Percentiles rank a stretch among this genome's conserved stretches.
Evolutionary conservation across 176 grass and related monocot species (phyloP).

Genomic region (Phoenix roebelenii): DNA sequence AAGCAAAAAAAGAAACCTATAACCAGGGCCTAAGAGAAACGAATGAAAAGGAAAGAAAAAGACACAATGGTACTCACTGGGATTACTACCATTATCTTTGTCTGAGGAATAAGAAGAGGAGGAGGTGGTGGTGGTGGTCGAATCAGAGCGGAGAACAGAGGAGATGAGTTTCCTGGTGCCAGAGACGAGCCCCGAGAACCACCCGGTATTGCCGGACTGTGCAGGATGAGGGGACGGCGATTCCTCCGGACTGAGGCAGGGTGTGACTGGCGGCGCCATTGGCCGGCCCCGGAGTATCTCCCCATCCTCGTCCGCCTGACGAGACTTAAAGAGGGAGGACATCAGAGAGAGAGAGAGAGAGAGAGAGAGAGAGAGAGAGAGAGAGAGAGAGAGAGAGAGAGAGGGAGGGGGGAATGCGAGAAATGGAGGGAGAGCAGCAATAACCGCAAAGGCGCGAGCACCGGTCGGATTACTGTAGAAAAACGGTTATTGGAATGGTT

Average conservation of each 20-base stretch:
- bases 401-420: neutral
- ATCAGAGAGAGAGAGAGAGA: neutral
- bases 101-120: slow-evolving; percentile 20
- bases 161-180: slow-evolving; percentile 57
- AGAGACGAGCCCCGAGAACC: slow-evolving; percentile 52
- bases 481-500: too few species aligned
- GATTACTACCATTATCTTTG: neutral
- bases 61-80: neutral
- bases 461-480: too few species aligned
- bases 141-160: slow-evolving; percentile 45
- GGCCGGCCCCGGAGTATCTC: slow-evolving; percentile 14
- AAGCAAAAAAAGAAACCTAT: neutral
- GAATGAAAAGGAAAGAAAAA: neutral
- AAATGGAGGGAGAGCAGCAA: slow-evolving; percentile 4
- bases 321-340: slow-evolving; percentile 8
- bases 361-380: neutral
- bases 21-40: neutral
- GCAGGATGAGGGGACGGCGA: slow-evolving; percentile 4
- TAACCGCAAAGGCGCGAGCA: too few species aligned
- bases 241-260: slow-evolving; percentile 7
- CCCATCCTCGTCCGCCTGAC: neutral
- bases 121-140: slow-evolving; percentile 8
- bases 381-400: neutral
- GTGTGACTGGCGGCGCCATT: slow-evolving; percentile 1
- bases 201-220: slow-evolving; percentile 14